Conservation (phyloP, 306 rosid genomes). For the Rubus parviflorus region DNA sequence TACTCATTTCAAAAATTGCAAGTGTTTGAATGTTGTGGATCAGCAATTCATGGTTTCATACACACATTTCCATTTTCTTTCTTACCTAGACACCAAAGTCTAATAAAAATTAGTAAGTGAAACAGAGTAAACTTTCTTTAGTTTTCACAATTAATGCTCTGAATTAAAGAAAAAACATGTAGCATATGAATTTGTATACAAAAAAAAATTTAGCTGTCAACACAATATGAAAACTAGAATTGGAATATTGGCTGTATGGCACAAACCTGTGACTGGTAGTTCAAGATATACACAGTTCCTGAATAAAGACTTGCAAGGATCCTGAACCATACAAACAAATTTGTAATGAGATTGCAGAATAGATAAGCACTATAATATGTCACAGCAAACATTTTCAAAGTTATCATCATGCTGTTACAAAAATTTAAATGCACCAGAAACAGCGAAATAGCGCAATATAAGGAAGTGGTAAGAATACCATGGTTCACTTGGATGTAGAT, state of each 20-base stretch:
- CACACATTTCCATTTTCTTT: background rate
- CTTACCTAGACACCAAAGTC: no score
- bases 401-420: background rate
- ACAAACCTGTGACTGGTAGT: conserved; percentile 90
- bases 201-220: background rate
- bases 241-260: background rate
- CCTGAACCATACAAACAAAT: conserved; percentile 45
- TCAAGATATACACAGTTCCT: conserved; percentile 92
- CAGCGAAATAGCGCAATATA: background rate
- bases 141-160: background rate
- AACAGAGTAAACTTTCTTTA: background rate
- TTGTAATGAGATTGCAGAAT: background rate
- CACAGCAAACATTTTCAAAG: background rate
- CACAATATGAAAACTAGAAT: background rate
- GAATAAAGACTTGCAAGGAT: conserved; percentile 94
- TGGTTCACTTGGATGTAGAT: conserved; percentile 47
- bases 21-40: background rate
- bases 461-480: conserved; percentile 20
- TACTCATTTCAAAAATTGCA: background rate
- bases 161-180: background rate
- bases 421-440: background rate
- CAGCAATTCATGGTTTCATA: background rate
- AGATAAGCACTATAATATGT: background rate
- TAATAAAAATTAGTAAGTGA: background rate
- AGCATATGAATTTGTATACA: background rate